Conservation (phyloP, 805 yeast genomes). For the Vanderwaltozyma yarrowii region DNA sequence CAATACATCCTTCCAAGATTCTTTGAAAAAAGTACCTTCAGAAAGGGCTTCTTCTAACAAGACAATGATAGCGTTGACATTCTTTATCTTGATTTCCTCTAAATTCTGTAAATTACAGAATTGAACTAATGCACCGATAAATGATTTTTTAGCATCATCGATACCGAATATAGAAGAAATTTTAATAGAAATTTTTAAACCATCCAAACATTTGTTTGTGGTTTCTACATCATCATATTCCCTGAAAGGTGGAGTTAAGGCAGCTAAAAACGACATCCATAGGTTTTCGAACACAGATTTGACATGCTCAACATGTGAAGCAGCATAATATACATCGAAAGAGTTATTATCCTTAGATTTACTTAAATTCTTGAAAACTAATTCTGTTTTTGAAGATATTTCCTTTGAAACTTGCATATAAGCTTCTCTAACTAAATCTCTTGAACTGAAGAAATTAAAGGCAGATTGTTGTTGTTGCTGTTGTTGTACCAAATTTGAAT, state of each 20-base stretch:
- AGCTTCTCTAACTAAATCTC: slow-evolving; percentile 70
- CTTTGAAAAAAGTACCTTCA: slow-evolving; percentile 65
- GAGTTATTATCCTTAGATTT: slow-evolving; percentile 35
- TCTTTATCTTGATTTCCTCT: slow-evolving; percentile 67
- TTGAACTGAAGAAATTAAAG: slow-evolving; percentile 53
- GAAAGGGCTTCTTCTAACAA: slow-evolving; percentile 65
- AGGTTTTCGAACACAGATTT: slow-evolving; percentile 85
- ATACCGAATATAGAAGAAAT: slow-evolving; percentile 78
- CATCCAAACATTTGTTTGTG: slow-evolving; percentile 65
- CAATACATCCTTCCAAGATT: slow-evolving; percentile 79
- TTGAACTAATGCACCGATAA: slow-evolving; percentile 81
- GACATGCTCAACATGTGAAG: slow-evolving; percentile 82
- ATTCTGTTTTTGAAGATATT: slow-evolving; percentile 81
- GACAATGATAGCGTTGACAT: slow-evolving; percentile 67
- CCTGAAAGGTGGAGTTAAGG: slow-evolving; percentile 85
- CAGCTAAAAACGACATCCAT: slow-evolving; percentile 97
- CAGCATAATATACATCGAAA: slow-evolving; percentile 56
- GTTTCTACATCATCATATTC: slow-evolving; percentile 73
- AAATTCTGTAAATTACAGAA: slow-evolving; percentile 73
- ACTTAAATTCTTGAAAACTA: slow-evolving; percentile 60
- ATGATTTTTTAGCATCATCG: slow-evolving; percentile 78
- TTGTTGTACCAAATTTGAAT: slow-evolving; percentile 30
- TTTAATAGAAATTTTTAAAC: slow-evolving; percentile 70
- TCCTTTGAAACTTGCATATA: slow-evolving; percentile 89
- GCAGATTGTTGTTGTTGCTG: slow-evolving; percentile 31